Percentiles rank a stretch among this genome's conserved stretches.
phyloP scores from a whole-genome alignment of 495 filamentous ascomycete genomes.

The Jackrogersella minutella region DNA sequence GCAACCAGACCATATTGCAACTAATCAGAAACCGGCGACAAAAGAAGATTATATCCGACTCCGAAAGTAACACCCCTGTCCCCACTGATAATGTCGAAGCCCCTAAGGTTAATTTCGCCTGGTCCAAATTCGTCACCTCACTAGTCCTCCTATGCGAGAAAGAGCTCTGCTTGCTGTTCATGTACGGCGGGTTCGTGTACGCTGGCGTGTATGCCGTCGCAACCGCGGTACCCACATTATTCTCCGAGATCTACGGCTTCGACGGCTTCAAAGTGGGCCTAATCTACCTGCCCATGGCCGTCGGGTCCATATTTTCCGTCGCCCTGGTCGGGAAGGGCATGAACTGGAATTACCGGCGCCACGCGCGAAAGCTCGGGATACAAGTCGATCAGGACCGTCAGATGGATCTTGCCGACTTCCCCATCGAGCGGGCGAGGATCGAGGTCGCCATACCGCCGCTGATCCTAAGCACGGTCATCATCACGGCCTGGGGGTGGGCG shows the following conservation, averaged over 20 bases:
- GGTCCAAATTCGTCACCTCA: constrained; percentile 66
- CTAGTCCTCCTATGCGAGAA: constrained; percentile 68
- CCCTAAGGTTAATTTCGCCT: constrained; percentile 46
- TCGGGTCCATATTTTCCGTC: constrained; percentile 65
- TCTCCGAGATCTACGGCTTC: constrained; percentile 62
- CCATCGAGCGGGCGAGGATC: constrained; percentile 68
- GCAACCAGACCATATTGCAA: constrained; percentile 50
- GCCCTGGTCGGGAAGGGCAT: constrained; percentile 63
- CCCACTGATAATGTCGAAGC: constrained; percentile 42
- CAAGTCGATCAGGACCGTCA: constrained; percentile 56
- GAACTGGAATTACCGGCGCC: constrained; percentile 61
- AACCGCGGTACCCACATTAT: constrained; percentile 52
- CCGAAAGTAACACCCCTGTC: constrained; percentile 48
- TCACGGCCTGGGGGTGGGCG: constrained; percentile 63
- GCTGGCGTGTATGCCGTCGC: constrained; percentile 64
- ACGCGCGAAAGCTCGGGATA: constrained; percentile 52
- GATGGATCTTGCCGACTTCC: constrained; percentile 65
- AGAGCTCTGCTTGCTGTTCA: constrained; percentile 64
- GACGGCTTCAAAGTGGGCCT: constrained; percentile 66
- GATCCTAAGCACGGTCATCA: constrained; percentile 49
- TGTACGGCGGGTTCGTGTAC: constrained; percentile 64
- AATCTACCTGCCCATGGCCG: constrained; percentile 61
- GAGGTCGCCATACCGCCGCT: constrained; percentile 61
- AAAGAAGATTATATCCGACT: constrained; percentile 64
- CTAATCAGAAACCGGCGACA: constrained; percentile 50